These are phyloP conservation scores for Skeletonema marinoi DNA, from an alignment of 108 stramenopile genomes.

Conservation along the genomic window DNA sequence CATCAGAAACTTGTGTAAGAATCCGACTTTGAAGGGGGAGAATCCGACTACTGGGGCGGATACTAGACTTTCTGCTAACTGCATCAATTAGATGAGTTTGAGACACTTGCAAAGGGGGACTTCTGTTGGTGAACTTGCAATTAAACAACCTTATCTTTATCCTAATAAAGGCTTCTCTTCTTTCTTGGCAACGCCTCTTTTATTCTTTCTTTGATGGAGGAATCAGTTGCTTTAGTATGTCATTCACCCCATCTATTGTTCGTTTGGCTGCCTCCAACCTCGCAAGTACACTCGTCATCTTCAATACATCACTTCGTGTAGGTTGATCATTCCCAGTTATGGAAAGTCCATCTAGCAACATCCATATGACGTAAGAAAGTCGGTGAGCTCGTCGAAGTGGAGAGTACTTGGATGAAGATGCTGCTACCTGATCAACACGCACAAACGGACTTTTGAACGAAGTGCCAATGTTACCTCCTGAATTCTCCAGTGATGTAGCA, in stretches of 20 bases:
- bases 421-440: constrained; percentile 19
- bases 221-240: constrained; percentile 24
- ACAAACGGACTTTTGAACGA: constrained; percentile 27
- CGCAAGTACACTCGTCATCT: constrained; percentile 23
- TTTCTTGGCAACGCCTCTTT: not conserved
- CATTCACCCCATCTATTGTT: constrained; percentile 35
- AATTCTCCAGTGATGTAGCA: constrained; percentile 7
- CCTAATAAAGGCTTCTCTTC: not conserved
- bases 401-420: constrained; percentile 13
- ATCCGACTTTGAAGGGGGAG: constrained; percentile 94
- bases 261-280: constrained; percentile 24
- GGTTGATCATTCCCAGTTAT: constrained; percentile 20
- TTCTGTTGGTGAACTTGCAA: not conserved
- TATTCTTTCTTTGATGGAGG: constrained; percentile 7
- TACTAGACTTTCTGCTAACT: constrained; percentile 60
- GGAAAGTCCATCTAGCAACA: constrained; percentile 24
- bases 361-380: constrained; percentile 30
- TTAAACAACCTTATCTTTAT: not conserved
- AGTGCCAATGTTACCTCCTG: constrained; percentile 25
- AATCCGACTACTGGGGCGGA: constrained; percentile 89
- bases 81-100: not conserved
- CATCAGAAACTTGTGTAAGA: constrained; percentile 90
- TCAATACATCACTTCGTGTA: constrained; percentile 18
- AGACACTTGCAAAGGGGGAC: not conserved
- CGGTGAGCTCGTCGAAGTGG: constrained; percentile 32